phyloP scores from a whole-genome alignment of 768 basidiomycete species.

The Lactifluus subvellereus region DNA sequence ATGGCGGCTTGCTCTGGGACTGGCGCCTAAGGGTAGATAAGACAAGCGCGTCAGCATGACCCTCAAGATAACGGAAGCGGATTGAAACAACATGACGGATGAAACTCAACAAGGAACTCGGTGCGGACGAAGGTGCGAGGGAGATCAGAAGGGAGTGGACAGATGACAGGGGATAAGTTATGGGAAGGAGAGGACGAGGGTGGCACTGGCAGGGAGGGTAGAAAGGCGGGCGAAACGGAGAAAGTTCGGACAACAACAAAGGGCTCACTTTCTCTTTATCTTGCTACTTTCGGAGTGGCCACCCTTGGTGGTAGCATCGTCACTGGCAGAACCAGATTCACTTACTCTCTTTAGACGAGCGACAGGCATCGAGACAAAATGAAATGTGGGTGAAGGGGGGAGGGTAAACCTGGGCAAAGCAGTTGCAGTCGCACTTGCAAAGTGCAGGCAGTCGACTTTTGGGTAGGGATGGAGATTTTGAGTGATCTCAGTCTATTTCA shows the following conservation, averaged over 20 bases:
- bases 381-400: constrained; percentile 26
- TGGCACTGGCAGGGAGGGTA: constrained; percentile 30
- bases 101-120: background rate
- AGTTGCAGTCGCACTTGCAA: constrained; percentile 25
- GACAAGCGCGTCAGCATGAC: constrained; percentile 34
- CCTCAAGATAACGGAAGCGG: constrained; percentile 26
- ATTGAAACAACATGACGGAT: constrained; percentile 36
- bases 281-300: constrained; percentile 60
- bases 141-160: constrained; percentile 24
- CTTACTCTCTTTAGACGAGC: constrained; percentile 62
- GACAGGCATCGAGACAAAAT: constrained; percentile 48
- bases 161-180: constrained; percentile 2
- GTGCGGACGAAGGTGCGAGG: background rate
- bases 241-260: constrained; percentile 46
- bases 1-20: constrained; percentile 62
- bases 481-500: constrained; percentile 19
- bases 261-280: constrained; percentile 73
- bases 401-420: constrained; percentile 28
- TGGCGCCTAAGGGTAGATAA: constrained; percentile 54
- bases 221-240: constrained; percentile 44
- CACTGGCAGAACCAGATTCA: constrained; percentile 46
- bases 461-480: constrained; percentile 18
- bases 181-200: constrained; percentile 14
- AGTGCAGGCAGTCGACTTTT: constrained; percentile 1
- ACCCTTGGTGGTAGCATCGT: constrained; percentile 48